phyloP scores from a whole-genome alignment of 139 green algal genomes.

The Chlorella sp. region DNA sequence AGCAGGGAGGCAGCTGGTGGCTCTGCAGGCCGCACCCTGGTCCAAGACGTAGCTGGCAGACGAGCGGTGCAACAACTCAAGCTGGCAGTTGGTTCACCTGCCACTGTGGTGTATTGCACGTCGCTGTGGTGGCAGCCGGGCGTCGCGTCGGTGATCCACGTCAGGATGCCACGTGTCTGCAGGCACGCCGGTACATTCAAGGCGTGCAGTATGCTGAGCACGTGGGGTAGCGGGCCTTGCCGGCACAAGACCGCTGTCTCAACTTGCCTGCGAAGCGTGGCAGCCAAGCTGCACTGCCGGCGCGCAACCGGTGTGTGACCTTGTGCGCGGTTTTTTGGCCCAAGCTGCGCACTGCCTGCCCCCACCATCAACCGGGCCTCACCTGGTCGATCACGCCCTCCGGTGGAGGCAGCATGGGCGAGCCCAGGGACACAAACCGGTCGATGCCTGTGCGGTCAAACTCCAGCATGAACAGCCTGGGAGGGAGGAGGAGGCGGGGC shows the following conservation, averaged over 20 bases:
- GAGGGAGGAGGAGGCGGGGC: background rate
- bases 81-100: conserved; percentile 5
- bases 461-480: conserved; percentile 73
- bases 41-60: background rate
- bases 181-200: background rate
- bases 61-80: background rate
- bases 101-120: conserved; percentile 86
- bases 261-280: too few species aligned
- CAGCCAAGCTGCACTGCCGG: too few species aligned
- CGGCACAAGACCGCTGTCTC: too few species aligned
- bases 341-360: background rate
- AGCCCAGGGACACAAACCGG: conserved; percentile 84
- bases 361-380: background rate
- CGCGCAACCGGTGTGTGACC: too few species aligned
- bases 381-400: conserved; percentile 87
- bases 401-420: conserved; percentile 59
- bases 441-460: conserved; percentile 68
- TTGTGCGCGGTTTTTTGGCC: too few species aligned
- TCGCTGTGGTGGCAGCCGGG: conserved; percentile 70
- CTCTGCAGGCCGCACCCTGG: too few species aligned
- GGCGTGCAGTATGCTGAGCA: too few species aligned
- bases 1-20: too few species aligned
- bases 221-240: too few species aligned
- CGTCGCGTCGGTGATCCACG: conserved; percentile 64
- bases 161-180: conserved; percentile 93